phyloP scores from a whole-genome alignment of 768 basidiomycete species.

The Nidularia pulvinata region DNA sequence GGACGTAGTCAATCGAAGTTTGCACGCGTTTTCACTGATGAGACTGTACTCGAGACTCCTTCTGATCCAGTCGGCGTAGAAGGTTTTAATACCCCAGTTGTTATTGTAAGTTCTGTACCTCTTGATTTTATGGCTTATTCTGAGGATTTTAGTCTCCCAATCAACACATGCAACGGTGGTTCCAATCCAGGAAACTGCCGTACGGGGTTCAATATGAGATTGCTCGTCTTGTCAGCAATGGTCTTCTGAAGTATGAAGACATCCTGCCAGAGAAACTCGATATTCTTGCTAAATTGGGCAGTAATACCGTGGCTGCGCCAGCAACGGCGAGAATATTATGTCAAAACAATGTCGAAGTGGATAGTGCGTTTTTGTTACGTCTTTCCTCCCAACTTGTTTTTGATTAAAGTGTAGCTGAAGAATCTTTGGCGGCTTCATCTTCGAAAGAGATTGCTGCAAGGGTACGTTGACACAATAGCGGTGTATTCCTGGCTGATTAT shows the following conservation, averaged over 20 bases:
- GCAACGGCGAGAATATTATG: conserved; percentile 9
- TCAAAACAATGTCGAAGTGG: neutral
- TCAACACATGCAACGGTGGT: conserved; percentile 10
- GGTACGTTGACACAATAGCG: conserved; percentile 11
- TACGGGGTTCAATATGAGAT: conserved; percentile 57
- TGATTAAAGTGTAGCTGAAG: neutral
- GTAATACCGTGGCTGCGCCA: conserved; percentile 31
- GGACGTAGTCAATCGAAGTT: too few relatives aligned
- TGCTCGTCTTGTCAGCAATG: conserved; percentile 34
- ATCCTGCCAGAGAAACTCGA: conserved; percentile 25
- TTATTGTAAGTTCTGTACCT: too few relatives aligned
- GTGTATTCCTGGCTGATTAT: neutral
- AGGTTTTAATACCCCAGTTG: too few relatives aligned
- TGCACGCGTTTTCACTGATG: too few relatives aligned
- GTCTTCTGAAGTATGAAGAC: conserved; percentile 21
- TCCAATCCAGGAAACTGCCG: conserved; percentile 27
- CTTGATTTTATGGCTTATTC: too few relatives aligned
- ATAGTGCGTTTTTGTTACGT: too few relatives aligned
- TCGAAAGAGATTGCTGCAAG: conserved; percentile 32
- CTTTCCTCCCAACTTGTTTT: neutral
- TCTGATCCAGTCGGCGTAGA: too few relatives aligned
- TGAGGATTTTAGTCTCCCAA: conserved; percentile 16
- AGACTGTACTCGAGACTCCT: too few relatives aligned
- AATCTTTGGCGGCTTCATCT: conserved; percentile 21
- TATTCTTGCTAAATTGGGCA: conserved; percentile 14